Evolutionary conservation across 129 eudicot genomes (phyloP).

Genomic region (Artemisia argyi): DNA sequence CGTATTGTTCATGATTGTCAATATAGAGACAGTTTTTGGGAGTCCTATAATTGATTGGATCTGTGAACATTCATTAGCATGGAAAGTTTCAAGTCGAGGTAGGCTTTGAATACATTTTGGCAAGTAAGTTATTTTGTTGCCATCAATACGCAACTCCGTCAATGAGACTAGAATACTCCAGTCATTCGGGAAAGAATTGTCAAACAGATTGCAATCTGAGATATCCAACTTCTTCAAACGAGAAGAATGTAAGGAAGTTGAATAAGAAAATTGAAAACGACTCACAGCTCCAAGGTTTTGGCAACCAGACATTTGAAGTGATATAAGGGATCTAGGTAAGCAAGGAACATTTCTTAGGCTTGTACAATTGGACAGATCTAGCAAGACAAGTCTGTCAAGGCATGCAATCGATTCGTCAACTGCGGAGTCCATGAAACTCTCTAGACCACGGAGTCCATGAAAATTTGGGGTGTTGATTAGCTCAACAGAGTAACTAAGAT

Average conservation of each 20-base stretch:
- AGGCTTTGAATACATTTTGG: too few species aligned
- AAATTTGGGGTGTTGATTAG: too few species aligned
- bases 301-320: conserved; percentile 17
- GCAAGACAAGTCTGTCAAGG: too few species aligned
- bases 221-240: not conserved
- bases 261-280: conserved; percentile 1
- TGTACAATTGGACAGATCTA: too few species aligned
- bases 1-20: not conserved
- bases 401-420: too few species aligned
- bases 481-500: too few species aligned
- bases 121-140: too few species aligned
- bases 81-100: too few species aligned
- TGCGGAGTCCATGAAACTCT: too few species aligned
- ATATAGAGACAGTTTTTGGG: not conserved
- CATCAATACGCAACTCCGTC: too few species aligned
- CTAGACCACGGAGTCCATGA: too few species aligned
- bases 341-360: too few species aligned
- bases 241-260: conserved; percentile 1
- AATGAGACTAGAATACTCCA: conserved; percentile 14
- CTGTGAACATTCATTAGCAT: conserved; percentile 10
- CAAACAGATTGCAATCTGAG: conserved; percentile 3
- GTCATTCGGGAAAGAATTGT: conserved; percentile 14
- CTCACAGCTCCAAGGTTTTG: conserved; percentile 15
- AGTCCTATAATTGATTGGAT: not conserved
- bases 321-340: conserved; percentile 11